A percentile compares a stretch with the other conserved stretches of the same genome.
Conservation (phyloP, 257 asterid genomes). For the Fraxinus quadrangulata region DNA sequence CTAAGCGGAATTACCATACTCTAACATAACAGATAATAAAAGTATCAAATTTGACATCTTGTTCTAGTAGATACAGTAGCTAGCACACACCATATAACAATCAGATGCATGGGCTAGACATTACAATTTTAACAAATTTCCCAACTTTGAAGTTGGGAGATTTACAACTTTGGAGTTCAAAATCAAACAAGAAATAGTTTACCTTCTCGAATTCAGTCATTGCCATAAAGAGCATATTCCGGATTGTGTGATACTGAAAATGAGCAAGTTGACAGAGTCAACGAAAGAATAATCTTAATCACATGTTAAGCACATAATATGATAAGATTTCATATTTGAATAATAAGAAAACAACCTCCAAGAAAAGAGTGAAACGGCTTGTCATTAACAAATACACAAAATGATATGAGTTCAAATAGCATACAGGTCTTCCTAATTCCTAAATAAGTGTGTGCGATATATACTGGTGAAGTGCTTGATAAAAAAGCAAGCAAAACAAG, state of each 20-base stretch:
- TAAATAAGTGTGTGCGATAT: background rate
- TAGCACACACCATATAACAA: background rate
- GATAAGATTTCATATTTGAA: background rate
- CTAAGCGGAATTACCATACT: background rate
- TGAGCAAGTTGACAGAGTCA: slow-evolving; percentile 1
- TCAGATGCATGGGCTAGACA: slow-evolving; percentile 6
- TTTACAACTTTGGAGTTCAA: background rate
- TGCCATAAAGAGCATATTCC: slow-evolving; percentile 80
- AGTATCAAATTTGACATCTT: background rate
- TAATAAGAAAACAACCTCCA: background rate
- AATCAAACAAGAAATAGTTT: slow-evolving; percentile 22
- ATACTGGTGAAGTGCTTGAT: background rate
- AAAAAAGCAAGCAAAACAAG: background rate
- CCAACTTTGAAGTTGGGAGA: background rate
- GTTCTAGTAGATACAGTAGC: slow-evolving; percentile 1
- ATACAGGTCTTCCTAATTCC: background rate
- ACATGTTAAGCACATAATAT: background rate
- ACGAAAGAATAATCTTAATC: background rate
- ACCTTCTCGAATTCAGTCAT: slow-evolving; percentile 82
- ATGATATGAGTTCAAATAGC: background rate
- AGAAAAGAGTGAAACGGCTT: background rate
- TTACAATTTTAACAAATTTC: background rate
- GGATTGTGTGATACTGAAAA: slow-evolving; percentile 74
- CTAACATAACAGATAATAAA: background rate
- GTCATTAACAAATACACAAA: background rate